Conservation (phyloP, 768 basidiomycete genomes). For the Asterophora parasitica region DNA sequence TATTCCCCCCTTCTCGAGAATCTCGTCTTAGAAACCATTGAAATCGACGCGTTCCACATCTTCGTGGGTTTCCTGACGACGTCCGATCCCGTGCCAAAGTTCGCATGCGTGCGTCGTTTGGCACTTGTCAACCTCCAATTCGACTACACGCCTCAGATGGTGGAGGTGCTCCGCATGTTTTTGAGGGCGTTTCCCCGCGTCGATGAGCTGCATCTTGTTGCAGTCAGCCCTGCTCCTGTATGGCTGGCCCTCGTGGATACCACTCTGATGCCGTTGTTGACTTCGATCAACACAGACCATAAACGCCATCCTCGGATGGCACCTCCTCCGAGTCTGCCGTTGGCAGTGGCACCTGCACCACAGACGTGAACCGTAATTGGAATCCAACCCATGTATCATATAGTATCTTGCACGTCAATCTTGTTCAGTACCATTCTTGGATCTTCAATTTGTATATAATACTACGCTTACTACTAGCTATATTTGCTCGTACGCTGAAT, state of each 20-base stretch:
- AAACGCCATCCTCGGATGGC: no score
- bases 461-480: no score
- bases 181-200: constrained; percentile 4
- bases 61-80: neutral
- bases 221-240: neutral
- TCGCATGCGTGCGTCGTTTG: neutral
- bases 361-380: no score
- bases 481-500: no score
- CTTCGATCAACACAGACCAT: neutral
- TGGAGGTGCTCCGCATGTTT: neutral
- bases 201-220: neutral
- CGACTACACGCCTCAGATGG: neutral
- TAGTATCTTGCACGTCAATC: no score
- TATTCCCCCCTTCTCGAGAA: neutral
- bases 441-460: no score
- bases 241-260: neutral
- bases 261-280: neutral
- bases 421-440: no score
- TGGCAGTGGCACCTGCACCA: no score
- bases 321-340: no score
- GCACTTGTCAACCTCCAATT: neutral
- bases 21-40: constrained; percentile 1
- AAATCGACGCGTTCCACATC: neutral
- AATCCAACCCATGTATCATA: no score
- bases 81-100: neutral